phyloP scores from a whole-genome alignment of 2,329 filamentous ascomycete species.

The Trichoderma simmonsii region DNA sequence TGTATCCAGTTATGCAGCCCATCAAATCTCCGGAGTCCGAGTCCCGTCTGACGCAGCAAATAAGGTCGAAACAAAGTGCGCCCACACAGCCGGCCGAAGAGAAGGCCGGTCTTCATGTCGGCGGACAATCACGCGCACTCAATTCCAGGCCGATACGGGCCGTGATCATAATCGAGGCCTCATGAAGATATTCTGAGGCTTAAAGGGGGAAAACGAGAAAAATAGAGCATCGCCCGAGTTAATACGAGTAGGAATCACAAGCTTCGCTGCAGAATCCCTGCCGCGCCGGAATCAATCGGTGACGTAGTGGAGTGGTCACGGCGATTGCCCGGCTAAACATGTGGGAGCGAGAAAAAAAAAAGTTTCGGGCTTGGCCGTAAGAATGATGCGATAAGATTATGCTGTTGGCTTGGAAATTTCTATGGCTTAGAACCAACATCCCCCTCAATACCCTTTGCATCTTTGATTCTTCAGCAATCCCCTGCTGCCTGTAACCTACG shows the following conservation, averaged over 20 bases:
- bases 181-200: neutral
- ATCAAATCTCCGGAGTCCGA: conserved; percentile 24
- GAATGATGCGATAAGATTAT: conserved; percentile 19
- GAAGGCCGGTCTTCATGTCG: conserved; percentile 47
- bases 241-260: conserved; percentile 8
- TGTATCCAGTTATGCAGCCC: conserved; percentile 27
- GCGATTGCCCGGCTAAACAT: conserved; percentile 30
- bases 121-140: conserved; percentile 22
- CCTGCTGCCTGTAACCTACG: neutral
- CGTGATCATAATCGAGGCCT: neutral
- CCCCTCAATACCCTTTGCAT: neutral
- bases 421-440: neutral
- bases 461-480: neutral
- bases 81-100: conserved; percentile 44
- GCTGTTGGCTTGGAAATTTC: conserved; percentile 18
- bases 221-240: neutral
- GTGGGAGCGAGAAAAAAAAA: conserved; percentile 19
- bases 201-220: neutral
- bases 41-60: conserved; percentile 21
- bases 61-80: conserved; percentile 35
- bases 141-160: neutral
- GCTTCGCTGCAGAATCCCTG: conserved; percentile 6
- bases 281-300: conserved; percentile 17
- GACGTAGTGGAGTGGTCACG: conserved; percentile 24
- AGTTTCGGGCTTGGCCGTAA: conserved; percentile 4